phyloP scores from a whole-genome alignment of 495 filamentous ascomycete species.

The Penicillium macrosclerotiorum region DNA sequence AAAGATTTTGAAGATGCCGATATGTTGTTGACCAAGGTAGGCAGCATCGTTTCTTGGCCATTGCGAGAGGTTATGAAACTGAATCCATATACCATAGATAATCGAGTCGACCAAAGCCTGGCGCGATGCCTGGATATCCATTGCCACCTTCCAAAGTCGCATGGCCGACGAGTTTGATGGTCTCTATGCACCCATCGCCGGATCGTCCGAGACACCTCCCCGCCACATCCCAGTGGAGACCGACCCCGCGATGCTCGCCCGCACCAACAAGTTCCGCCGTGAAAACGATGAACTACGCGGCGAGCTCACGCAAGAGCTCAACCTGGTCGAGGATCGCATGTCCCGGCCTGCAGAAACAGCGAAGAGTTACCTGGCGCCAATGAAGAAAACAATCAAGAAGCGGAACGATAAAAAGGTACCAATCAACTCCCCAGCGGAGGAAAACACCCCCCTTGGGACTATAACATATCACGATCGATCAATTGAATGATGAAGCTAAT shows the following conservation, averaged over 20 bases:
- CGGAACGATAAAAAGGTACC: slow-evolving; percentile 79
- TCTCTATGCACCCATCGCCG: slow-evolving; percentile 80
- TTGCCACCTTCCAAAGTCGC: slow-evolving; percentile 69
- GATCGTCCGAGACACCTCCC: slow-evolving; percentile 53
- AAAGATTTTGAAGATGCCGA: slow-evolving; percentile 86
- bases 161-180: slow-evolving; percentile 69
- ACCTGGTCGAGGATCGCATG: slow-evolving; percentile 68
- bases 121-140: slow-evolving; percentile 80
- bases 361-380: slow-evolving; percentile 65
- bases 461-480: not conserved
- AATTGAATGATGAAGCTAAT: too few species aligned
- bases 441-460: not conserved
- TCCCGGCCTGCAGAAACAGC: slow-evolving; percentile 71
- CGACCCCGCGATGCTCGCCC: slow-evolving; percentile 59
- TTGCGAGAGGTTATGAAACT: too few species aligned
- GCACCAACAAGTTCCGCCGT: slow-evolving; percentile 64
- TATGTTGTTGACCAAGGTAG: slow-evolving; percentile 69
- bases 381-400: slow-evolving; percentile 91
- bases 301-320: slow-evolving; percentile 74
- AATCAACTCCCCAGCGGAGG: not conserved
- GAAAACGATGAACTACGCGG: slow-evolving; percentile 71
- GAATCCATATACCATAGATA: slow-evolving; percentile 55
- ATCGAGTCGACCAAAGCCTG: slow-evolving; percentile 77
- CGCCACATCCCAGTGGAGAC: slow-evolving; percentile 56
- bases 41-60: slow-evolving; percentile 14